Conservation (phyloP, 2,329 filamentous ascomycete species). For the Dothideomycetidae sp. region DNA sequence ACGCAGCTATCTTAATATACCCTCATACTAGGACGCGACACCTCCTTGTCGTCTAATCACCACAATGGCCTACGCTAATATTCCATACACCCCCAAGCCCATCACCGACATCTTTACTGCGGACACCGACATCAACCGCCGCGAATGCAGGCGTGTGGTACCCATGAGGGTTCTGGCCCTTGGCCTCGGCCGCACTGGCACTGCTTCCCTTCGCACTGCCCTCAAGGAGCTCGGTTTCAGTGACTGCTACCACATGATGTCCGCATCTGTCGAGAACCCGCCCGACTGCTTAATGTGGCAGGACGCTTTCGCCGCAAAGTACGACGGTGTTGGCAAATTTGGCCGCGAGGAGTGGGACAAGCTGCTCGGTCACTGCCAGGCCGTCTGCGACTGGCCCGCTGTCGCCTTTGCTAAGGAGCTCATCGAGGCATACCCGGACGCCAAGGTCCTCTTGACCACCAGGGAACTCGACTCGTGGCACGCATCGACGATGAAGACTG, state of each 20-base stretch:
- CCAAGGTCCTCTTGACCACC: conserved; percentile 55
- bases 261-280: conserved; percentile 52
- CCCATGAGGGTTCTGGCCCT: conserved; percentile 61
- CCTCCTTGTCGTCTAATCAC: conserved; percentile 1
- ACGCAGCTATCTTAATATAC: too few species aligned
- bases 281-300: conserved; percentile 56
- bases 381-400: conserved; percentile 55
- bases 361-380: conserved; percentile 49
- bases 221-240: conserved; percentile 52
- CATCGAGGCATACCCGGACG: conserved; percentile 57
- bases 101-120: conserved; percentile 47
- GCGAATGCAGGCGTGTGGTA: conserved; percentile 49
- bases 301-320: conserved; percentile 51
- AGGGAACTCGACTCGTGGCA: conserved; percentile 53
- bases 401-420: conserved; percentile 55
- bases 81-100: conserved; percentile 32
- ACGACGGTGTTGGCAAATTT: conserved; percentile 46
- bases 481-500: conserved; percentile 49
- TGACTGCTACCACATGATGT: conserved; percentile 64
- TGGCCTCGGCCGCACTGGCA: conserved; percentile 56
- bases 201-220: conserved; percentile 52
- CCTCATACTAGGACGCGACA: too few species aligned
- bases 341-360: conserved; percentile 55
- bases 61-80: conserved; percentile 25
- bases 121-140: conserved; percentile 54